These are phyloP conservation scores for Xanthoconium stramineum DNA, from an alignment of 768 basidiomycete genomes.

Conservation along the genomic window DNA sequence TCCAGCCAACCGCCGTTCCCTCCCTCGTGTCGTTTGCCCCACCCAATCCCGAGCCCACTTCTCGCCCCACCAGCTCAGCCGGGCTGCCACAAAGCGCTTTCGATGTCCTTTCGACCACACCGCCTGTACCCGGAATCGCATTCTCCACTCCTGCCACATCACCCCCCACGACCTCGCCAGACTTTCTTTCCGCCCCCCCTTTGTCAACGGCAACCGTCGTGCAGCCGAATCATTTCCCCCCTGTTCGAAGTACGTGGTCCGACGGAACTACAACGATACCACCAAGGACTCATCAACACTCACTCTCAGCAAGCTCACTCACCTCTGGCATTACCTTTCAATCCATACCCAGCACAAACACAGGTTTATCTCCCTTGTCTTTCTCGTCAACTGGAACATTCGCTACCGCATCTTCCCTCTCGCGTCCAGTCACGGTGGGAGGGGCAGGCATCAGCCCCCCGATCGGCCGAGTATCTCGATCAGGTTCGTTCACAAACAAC, in stretches of 20 bases:
- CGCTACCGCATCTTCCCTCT: constrained; percentile 25
- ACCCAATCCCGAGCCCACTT: constrained; percentile 25
- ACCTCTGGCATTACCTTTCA: constrained; percentile 27
- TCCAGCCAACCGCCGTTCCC: constrained; percentile 23
- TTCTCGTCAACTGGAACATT: constrained; percentile 33
- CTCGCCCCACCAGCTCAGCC: constrained; percentile 34
- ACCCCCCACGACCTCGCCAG: constrained; percentile 17
- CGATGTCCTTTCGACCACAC: constrained; percentile 18
- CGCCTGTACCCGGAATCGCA: constrained; percentile 14
- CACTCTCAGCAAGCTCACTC: constrained; percentile 30
- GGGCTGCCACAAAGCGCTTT: constrained; percentile 24
- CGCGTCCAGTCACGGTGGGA: constrained; percentile 18
- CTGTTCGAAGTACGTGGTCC: constrained; percentile 30
- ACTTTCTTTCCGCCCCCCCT: constrained; percentile 23
- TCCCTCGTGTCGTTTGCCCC: constrained; percentile 29
- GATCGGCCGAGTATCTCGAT: constrained; percentile 55
- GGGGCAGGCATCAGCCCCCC: constrained; percentile 31
- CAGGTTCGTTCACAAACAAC: constrained; percentile 51
- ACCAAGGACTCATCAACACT: constrained; percentile 31
- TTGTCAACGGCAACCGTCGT: constrained; percentile 19
- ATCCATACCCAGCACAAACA: constrained; percentile 32
- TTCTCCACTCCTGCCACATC: constrained; percentile 22
- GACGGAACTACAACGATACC: constrained; percentile 27
- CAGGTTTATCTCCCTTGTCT: constrained; percentile 27
- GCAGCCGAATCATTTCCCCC: constrained; percentile 24